Conservation (phyloP, 1,139 yeast species). For the Taiozyma sp. region DNA sequence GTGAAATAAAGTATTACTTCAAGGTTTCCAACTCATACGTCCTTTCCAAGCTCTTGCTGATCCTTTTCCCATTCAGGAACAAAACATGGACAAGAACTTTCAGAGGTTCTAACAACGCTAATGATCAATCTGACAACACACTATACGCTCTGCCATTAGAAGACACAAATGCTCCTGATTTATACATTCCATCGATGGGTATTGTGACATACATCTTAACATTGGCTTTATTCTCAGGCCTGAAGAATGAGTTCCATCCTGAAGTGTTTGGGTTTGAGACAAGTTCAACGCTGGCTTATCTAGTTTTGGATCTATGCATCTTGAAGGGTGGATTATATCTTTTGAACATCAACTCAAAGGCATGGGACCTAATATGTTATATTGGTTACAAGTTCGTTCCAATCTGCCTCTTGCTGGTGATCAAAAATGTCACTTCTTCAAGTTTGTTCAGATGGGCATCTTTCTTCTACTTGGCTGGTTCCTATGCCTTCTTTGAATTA, state of each 20-base stretch:
- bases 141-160: conserved; percentile 68
- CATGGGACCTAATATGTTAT: conserved; percentile 84
- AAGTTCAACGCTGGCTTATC: conserved; percentile 85
- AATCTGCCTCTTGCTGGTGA: conserved; percentile 45
- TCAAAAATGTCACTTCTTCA: conserved; percentile 30
- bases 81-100: conserved; percentile 65
- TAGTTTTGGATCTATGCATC: conserved; percentile 62
- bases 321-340: conserved; percentile 62
- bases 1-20: conserved; percentile 75
- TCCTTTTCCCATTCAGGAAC: conserved; percentile 84
- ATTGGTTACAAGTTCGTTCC: conserved; percentile 95
- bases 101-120: conserved; percentile 5
- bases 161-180: conserved; percentile 93
- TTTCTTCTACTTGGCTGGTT: conserved; percentile 41
- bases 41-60: conserved; percentile 61
- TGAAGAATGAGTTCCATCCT: conserved; percentile 90
- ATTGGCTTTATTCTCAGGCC: conserved; percentile 83
- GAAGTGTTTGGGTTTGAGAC: conserved; percentile 86
- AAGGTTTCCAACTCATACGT: conserved; percentile 91
- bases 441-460: conserved; percentile 36
- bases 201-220: conserved; percentile 82
- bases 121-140: conserved; percentile 25
- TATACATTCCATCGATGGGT: conserved; percentile 94
- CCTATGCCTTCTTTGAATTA: conserved; percentile 70
- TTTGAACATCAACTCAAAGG: conserved; percentile 49